phyloP scores from a whole-genome alignment of 2,329 filamentous ascomycete genomes.

The Cladophialophora psammophila region DNA sequence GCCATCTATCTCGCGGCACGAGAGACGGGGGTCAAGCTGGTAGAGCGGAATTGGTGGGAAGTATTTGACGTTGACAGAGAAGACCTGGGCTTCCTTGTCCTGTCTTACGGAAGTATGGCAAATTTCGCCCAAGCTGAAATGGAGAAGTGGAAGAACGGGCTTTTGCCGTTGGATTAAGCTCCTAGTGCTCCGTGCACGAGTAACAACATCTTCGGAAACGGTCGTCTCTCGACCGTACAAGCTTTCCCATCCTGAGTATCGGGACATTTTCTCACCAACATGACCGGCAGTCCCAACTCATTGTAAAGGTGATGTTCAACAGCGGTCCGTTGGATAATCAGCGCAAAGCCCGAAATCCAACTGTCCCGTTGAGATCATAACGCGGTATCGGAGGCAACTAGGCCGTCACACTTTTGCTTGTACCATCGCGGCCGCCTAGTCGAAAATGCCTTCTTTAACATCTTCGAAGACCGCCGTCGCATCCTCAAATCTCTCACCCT shows the following conservation, averaged over 20 bases:
- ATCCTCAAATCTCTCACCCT: not conserved
- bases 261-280: not conserved
- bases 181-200: not conserved
- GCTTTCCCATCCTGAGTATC: not conserved
- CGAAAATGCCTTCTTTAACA: not conserved
- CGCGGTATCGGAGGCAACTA: not conserved
- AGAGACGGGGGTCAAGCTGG: conserved; percentile 78
- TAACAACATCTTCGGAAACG: not conserved
- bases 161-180: conserved; percentile 30
- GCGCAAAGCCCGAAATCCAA: too few species aligned
- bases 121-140: conserved; percentile 70
- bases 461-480: not conserved
- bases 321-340: not conserved
- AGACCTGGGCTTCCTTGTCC: conserved; percentile 90
- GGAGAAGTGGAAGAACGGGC: conserved; percentile 57
- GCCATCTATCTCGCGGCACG: conserved; percentile 89
- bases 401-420: not conserved
- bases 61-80: conserved; percentile 96
- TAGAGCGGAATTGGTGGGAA: conserved; percentile 90
- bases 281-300: not conserved
- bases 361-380: not conserved
- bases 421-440: not conserved
- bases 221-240: not conserved
- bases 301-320: not conserved
- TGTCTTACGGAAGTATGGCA: conserved; percentile 80